phyloP scores from a whole-genome alignment of 441 rosid genomes.

The Bocquillonia castaneifolia region DNA sequence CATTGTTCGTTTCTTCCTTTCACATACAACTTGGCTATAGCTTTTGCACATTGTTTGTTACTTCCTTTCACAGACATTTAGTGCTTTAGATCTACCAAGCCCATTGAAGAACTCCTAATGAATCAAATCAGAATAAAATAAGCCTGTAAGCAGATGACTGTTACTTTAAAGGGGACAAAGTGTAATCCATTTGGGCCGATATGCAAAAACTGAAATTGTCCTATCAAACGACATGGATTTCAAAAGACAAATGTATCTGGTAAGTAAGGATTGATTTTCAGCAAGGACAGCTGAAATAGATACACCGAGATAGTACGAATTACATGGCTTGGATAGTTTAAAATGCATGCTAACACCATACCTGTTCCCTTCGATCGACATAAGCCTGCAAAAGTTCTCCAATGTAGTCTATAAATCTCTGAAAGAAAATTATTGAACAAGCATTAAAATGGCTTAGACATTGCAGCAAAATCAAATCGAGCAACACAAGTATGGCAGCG shows the following conservation, averaged over 20 bases:
- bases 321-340: neutral
- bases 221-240: neutral
- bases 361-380: slow-evolving; percentile 95
- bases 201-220: neutral
- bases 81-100: neutral
- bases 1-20: neutral
- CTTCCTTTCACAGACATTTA: neutral
- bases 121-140: neutral
- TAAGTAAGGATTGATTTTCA: neutral
- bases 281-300: slow-evolving; percentile 4
- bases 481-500: slow-evolving; percentile 20
- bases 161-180: neutral
- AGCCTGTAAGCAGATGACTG: neutral
- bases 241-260: neutral
- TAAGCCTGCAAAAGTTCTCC: slow-evolving; percentile 90
- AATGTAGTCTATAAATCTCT: slow-evolving; percentile 84
- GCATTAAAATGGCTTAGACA: slow-evolving; percentile 14
- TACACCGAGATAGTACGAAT: neutral
- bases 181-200: neutral
- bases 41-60: too few relatives aligned
- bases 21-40: too few relatives aligned
- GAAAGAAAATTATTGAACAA: slow-evolving; percentile 31
- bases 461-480: slow-evolving; percentile 9
- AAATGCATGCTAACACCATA: slow-evolving; percentile 24
- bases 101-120: neutral